Percentiles rank a stretch among this genome's conserved stretches.
These are phyloP conservation scores for Eucalyptus globulus DNA, from an alignment of 345 rosid genomes.

Conservation along the genomic window DNA sequence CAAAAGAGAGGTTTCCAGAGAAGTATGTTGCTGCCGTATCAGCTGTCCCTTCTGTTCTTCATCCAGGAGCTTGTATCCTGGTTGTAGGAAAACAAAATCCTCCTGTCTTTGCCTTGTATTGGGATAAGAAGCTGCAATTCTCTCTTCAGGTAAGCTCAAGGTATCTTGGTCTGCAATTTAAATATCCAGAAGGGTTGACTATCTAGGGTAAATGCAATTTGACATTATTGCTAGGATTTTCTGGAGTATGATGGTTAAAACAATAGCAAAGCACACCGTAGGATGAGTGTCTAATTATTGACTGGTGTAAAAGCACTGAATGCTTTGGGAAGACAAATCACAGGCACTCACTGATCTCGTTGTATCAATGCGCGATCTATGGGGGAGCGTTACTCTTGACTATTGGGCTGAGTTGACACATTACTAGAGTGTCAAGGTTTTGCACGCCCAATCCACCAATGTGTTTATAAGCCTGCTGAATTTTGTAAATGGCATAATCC, in stretches of 20 bases:
- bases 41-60: conserved; percentile 58
- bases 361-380: background rate
- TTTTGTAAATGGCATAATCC: background rate
- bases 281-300: background rate
- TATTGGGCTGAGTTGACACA: background rate
- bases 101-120: conserved; percentile 69
- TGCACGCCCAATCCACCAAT: background rate
- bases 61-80: conserved; percentile 80
- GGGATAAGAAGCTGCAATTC: conserved; percentile 84
- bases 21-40: conserved; percentile 69
- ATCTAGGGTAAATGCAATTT: background rate
- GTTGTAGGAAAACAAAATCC: conserved; percentile 65
- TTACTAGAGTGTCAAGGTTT: background rate
- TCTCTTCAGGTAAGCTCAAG: conserved; percentile 59
- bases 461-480: background rate
- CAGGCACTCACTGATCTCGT: background rate
- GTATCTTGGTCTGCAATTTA: background rate
- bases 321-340: background rate
- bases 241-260: background rate
- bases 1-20: conserved; percentile 90
- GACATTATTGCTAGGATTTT: background rate
- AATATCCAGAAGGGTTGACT: background rate
- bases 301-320: background rate
- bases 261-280: background rate
- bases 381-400: background rate